Conservation (phyloP, 129 eudicot species). For the Flaveria sonorensis region DNA sequence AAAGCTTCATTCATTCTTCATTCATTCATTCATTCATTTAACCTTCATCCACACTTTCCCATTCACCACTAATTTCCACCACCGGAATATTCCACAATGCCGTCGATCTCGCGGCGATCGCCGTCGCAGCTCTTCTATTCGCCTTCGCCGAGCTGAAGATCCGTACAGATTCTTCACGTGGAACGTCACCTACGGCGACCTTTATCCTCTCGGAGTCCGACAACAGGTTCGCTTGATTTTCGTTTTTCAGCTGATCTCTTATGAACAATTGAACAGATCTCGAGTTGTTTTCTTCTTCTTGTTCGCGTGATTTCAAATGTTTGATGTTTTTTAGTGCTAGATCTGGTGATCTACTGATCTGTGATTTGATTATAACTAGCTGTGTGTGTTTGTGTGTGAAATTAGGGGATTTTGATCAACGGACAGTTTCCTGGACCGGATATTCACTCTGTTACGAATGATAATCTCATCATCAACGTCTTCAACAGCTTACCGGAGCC, state of each 20-base stretch:
- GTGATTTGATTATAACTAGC: neutral
- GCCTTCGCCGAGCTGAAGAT: slow-evolving; percentile 68
- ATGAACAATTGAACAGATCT: neutral
- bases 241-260: neutral
- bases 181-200: slow-evolving; percentile 92
- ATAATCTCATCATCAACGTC: slow-evolving; percentile 79
- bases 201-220: slow-evolving; percentile 82
- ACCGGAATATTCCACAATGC: slow-evolving; percentile 37
- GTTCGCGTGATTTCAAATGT: neutral
- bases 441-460: slow-evolving; percentile 63
- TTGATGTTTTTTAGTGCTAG: neutral
- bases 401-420: slow-evolving; percentile 73
- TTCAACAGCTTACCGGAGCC: slow-evolving; percentile 68
- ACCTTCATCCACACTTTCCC: slow-evolving; percentile 3
- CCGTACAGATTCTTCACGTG: slow-evolving; percentile 77
- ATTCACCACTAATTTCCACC: neutral
- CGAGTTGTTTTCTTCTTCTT: neutral
- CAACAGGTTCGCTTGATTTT: slow-evolving; percentile 53
- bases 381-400: slow-evolving; percentile 8
- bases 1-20: slow-evolving; percentile 26
- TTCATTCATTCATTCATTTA: neutral
- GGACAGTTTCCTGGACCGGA: slow-evolving; percentile 92
- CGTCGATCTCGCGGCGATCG: slow-evolving; percentile 40
- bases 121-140: neutral
- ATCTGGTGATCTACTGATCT: neutral